Conservation (phyloP, 2,329 filamentous ascomycete genomes). For the Aspergillus aculeatus region DNA sequence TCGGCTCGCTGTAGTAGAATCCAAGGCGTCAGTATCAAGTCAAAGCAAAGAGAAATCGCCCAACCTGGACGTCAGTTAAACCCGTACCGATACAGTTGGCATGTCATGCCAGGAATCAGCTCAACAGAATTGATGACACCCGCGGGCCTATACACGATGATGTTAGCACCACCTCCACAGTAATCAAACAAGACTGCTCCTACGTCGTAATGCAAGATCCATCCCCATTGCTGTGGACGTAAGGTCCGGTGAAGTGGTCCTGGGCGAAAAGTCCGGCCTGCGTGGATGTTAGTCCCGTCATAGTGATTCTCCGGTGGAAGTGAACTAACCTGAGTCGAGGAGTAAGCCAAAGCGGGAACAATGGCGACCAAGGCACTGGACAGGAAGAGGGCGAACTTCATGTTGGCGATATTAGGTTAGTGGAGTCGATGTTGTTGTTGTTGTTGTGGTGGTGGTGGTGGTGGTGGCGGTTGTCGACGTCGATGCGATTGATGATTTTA, state of each 20-base stretch:
- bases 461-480: background rate
- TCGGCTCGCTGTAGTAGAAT: background rate
- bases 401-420: background rate
- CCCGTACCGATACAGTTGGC: background rate
- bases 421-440: background rate
- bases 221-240: background rate
- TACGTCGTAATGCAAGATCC: background rate
- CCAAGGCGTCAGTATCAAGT: background rate
- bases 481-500: background rate
- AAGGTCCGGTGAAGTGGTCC: background rate
- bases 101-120: background rate
- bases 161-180: background rate
- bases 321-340: background rate
- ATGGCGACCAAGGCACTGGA: background rate
- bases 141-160: background rate
- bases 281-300: background rate
- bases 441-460: background rate
- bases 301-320: background rate
- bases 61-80: background rate
- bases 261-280: background rate
- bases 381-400: background rate
- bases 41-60: too few species aligned
- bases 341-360: background rate
- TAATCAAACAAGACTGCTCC: background rate
- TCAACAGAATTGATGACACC: background rate